Base-by-base conservation (phyloP, 148 eudicot species). In the Euryodendron excelsum region DNA sequence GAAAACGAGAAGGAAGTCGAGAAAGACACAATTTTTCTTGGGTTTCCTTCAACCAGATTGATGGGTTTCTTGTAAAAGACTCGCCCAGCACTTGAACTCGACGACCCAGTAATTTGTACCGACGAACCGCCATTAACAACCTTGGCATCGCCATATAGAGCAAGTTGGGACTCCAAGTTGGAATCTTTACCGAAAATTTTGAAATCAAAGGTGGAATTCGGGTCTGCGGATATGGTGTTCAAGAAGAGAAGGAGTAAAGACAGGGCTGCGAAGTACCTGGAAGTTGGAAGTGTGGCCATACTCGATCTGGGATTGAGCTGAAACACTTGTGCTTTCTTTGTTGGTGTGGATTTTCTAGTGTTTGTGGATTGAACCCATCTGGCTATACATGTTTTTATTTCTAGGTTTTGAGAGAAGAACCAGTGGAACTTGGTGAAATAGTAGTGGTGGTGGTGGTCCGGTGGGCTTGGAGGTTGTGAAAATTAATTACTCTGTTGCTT, bases 1-100 rank as follows among this genome's bases (percentile, higher is more conserved):
- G 94, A 92, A 83, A 94, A 94, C 65, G 84, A 79, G 82, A 94
- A 92, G 31, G 73, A 72, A 17, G 82, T 88, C 18, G 94, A 90
- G 88, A 94, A 92, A 44, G 98, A 92, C 23, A 83, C 75, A 74
- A 78, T 45, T 63, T 66, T 77, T 63, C 81, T 80, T 12, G 85
- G 84, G 17, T 84, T 83, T 33, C 78, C 85, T 2, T 75, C 85
- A 41, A 82, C 70, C 3, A 91, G 62, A 77, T 85, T 90, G 73
- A 94, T 39, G 80, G 98, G 96, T 74, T 82, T 81, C 79, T 75
- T 92, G 78, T 81, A 89, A 77, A 91, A 37, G n/a, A 94, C 73
- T 55, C 91, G 79, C 4, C 98, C 98, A 85, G 86, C 83, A 83
- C 87, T 87, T 11, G 60, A 85, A 69, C 56, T 74, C 74, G 77